Evolutionary conservation across 1,284 basidiomycete species (phyloP).

Genomic region (Mixia osmundae): DNA sequence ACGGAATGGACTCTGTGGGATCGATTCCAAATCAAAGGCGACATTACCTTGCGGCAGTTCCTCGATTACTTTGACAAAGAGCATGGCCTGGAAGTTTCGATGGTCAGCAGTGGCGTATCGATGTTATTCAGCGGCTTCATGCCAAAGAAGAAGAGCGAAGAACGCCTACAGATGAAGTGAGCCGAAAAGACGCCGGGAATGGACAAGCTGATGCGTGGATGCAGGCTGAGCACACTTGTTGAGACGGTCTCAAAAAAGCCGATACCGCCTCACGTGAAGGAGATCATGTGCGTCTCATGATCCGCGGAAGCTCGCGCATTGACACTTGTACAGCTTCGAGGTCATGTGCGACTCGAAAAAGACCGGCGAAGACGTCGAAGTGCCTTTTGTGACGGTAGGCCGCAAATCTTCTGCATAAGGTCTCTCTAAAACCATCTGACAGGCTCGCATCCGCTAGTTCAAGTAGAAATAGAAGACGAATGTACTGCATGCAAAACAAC

Average conservation of each 20-base stretch:
- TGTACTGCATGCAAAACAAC: too few relatives aligned
- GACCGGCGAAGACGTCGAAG: conserved; percentile 40
- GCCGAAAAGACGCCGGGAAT: conserved; percentile 1
- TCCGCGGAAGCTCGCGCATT: neutral
- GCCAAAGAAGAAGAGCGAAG: conserved; percentile 73
- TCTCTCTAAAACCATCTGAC: too few relatives aligned
- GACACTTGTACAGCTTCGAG: conserved; percentile 31
- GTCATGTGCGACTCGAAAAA: conserved; percentile 80
- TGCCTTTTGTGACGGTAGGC: too few relatives aligned
- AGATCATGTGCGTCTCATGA: conserved; percentile 9
- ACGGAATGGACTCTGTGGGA: conserved; percentile 98
- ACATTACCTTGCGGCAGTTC: conserved; percentile 73
- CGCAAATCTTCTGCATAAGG: too few relatives aligned
- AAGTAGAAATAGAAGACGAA: too few relatives aligned
- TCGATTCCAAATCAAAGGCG: conserved; percentile 72
- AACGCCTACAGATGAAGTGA: conserved; percentile 50
- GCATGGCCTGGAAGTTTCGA: conserved; percentile 70
- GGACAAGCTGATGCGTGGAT: neutral
- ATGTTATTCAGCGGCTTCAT: conserved; percentile 94
- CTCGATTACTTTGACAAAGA: conserved; percentile 59
- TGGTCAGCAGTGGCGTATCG: conserved; percentile 91
- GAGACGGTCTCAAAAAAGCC: conserved; percentile 86
- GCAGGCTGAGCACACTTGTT: conserved; percentile 62
- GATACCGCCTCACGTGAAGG: conserved; percentile 32
- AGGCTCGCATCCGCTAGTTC: too few relatives aligned